phyloP scores from a whole-genome alignment of 768 basidiomycete species.

The Xerocomus potaroensis region DNA sequence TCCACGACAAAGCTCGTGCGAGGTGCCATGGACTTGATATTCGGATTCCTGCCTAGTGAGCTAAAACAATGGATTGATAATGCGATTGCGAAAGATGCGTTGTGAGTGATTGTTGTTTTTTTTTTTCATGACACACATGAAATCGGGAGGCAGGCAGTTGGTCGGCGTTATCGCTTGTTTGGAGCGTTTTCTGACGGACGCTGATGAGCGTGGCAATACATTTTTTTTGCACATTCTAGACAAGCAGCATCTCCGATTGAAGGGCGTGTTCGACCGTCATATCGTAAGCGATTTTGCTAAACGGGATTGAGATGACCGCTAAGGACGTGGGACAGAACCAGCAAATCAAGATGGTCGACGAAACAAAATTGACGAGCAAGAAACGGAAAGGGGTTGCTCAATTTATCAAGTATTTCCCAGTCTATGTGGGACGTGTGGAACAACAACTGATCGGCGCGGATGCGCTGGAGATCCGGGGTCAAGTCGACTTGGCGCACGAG shows the following conservation, averaged over 20 bases:
- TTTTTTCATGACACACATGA: constrained; percentile 1
- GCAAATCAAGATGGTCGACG: constrained; percentile 84
- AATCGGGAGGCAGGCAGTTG: constrained; percentile 57
- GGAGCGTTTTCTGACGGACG: constrained; percentile 72
- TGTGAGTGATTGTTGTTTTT: constrained; percentile 52
- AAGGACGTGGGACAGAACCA: constrained; percentile 51
- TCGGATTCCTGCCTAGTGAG: constrained; percentile 85
- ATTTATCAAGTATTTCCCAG: constrained; percentile 90
- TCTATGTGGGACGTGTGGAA: constrained; percentile 81
- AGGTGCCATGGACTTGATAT: constrained; percentile 90
- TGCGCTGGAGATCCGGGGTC: constrained; percentile 68
- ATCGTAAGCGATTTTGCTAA: constrained; percentile 42
- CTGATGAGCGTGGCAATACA: constrained; percentile 72
- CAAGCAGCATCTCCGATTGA: constrained; percentile 77
- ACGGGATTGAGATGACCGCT: not conserved
- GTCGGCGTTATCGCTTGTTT: constrained; percentile 76
- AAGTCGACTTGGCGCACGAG: constrained; percentile 82
- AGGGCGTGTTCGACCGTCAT: constrained; percentile 72
- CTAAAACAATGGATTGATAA: constrained; percentile 82
- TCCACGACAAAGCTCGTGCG: constrained; percentile 77
- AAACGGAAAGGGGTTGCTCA: constrained; percentile 90
- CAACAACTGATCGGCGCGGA: constrained; percentile 76
- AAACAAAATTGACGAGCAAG: constrained; percentile 87
- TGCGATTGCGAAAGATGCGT: constrained; percentile 66
- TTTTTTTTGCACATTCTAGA: constrained; percentile 73